Conservation (phyloP, 169 alveolate genomes). For the Eimeria maxima region DNA sequence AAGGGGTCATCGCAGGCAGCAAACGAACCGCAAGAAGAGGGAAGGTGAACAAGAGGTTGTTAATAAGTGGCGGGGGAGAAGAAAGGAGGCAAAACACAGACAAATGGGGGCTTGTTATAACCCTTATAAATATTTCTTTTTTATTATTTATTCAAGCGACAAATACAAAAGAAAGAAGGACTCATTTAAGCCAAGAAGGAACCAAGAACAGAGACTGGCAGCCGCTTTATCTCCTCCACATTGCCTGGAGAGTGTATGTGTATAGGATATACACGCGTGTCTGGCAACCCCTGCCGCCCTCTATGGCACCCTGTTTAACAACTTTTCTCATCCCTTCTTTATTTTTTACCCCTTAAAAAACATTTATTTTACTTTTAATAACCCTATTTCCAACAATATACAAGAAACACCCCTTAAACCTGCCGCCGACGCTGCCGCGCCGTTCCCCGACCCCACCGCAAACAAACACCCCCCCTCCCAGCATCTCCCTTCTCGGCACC, state of each 20-base stretch:
- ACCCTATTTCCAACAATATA: no score
- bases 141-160: neutral
- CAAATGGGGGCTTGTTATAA: neutral
- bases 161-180: neutral
- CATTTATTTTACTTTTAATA: neutral
- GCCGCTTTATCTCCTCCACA: constrained; percentile 1
- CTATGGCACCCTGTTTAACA: neutral
- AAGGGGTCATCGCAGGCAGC: neutral
- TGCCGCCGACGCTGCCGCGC: constrained; percentile 53
- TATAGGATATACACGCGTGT: constrained; percentile 29
- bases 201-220: neutral
- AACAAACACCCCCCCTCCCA: constrained; percentile 56
- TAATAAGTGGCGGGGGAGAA: neutral
- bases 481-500: neutral
- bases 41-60: neutral
- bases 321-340: neutral
- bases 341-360: neutral
- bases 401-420: constrained; percentile 1
- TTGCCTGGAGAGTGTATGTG: constrained; percentile 10
- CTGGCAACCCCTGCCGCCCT: neutral
- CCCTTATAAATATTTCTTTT: no score
- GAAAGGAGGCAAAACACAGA: neutral
- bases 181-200: neutral
- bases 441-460: constrained; percentile 20
- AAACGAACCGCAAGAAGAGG: constrained; percentile 9